These are phyloP conservation scores for Meyerozyma carpophila DNA, from an alignment of 1,139 yeast species.

Conservation along the genomic window DNA sequence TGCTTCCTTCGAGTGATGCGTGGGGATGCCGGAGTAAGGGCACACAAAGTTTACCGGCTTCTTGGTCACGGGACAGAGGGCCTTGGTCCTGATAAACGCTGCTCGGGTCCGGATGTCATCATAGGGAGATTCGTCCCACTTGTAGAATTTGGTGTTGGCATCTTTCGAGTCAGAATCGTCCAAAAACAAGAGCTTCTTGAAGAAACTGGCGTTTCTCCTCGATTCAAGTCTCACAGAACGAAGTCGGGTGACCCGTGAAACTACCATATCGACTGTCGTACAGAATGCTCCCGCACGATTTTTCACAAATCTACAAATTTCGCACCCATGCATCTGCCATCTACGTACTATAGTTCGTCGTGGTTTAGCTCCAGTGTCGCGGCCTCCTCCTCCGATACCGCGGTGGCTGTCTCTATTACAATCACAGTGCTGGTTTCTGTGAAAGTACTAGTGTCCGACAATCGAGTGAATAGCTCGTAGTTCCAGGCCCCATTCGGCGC, in stretches of 20 bases:
- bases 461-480: conserved; percentile 17
- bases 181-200: conserved; percentile 35
- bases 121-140: conserved; percentile 91
- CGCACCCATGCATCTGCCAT: neutral
- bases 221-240: neutral
- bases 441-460: neutral
- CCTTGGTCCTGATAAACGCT: conserved; percentile 81
- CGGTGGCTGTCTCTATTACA: neutral
- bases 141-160: conserved; percentile 48
- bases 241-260: neutral
- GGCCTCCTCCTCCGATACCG: neutral
- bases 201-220: conserved; percentile 27
- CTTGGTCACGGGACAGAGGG: conserved; percentile 86
- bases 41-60: conserved; percentile 80
- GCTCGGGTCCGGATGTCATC: conserved; percentile 88
- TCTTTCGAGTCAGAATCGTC: conserved; percentile 23
- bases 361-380: neutral
- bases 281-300: neutral
- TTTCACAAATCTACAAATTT: neutral
- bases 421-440: neutral
- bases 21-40: conserved; percentile 92
- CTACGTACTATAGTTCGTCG: neutral
- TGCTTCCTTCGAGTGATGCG: conserved; percentile 86
- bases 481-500: conserved; percentile 23
- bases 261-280: neutral